A percentile compares a stretch with the other conserved stretches of the same genome.
Evolutionary conservation across 2,329 filamentous ascomycete genomes (phyloP).

Genomic region (Zasmidium angulare): DNA sequence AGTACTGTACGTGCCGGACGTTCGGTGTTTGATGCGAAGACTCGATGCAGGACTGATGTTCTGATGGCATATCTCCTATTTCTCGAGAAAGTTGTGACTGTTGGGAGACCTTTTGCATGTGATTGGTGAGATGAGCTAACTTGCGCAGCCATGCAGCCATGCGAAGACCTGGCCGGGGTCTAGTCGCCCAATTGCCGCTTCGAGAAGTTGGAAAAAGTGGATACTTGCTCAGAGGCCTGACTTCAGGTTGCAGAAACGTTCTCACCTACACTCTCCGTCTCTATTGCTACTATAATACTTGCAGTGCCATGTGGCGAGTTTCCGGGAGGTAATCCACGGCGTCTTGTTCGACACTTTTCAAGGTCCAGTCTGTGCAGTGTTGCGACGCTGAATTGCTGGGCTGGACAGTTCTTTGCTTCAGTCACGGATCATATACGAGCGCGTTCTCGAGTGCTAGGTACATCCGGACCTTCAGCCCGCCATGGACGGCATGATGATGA

Average conservation of each 20-base stretch:
- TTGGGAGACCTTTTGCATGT: no score
- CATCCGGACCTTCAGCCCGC: background rate
- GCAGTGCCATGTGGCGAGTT: background rate
- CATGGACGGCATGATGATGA: constrained; percentile 17
- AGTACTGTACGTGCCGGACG: no score
- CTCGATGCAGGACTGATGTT: no score
- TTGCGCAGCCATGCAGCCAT: no score
- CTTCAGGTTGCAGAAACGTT: background rate
- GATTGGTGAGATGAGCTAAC: no score
- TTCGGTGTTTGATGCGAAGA: no score
- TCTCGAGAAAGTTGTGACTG: no score
- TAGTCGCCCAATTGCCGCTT: no score
- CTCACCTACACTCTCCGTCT: background rate
- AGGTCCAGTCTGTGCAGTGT: background rate
- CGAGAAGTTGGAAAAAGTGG: no score
- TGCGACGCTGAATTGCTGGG: background rate
- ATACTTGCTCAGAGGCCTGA: background rate
- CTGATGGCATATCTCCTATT: no score
- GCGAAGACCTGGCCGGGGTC: no score
- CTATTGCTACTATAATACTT: background rate
- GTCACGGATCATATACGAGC: background rate
- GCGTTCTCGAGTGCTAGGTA: background rate
- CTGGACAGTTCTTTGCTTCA: background rate
- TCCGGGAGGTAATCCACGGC: background rate
- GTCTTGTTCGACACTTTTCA: background rate